Evolutionary conservation across 2,329 filamentous ascomycete species (phyloP), one percentile per base, ranked within the genome.

Genomic region (Clonostachys chloroleuca): DNA sequence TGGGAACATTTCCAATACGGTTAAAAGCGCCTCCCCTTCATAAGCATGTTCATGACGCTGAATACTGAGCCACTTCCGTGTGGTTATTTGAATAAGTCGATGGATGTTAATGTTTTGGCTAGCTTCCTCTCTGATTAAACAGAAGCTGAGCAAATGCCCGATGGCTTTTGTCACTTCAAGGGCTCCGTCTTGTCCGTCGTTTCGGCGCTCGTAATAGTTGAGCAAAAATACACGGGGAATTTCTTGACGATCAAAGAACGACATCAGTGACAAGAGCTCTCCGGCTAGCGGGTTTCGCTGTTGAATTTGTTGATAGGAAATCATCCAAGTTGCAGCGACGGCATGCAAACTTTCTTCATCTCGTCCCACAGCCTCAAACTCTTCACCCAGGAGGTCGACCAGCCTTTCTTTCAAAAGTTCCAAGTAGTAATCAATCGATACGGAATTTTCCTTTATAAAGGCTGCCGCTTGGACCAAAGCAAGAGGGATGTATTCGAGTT

Each of bases 401-500:
- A 59, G 34, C 8, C 50, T 34, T 5, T 56, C 9, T 17, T 61
- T 48, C 1, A 67, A 39, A 0, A 66, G 55, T 7, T 56, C 34
- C 0, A 69, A 14, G 5, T 70, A 70, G 8, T 54, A 33, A 0
- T 6, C n/a, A 10, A 62, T 41, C 0, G 56, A 42, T 6, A 62
- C 59, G 0, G 33, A 43, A 3, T 63, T 66, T 34, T 64, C 56
- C 4, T 58, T 52, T 0, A 69, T 64, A 9, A 65, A 69, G 0
- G 64, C 60, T 1, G 64, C 56, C 7, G 63, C 66, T 42, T 69
- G 65, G 3, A 52, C 60, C 0, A 69, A 34, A 0, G 67, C 67
- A 2, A 70, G 57, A 0, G 66, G 66, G 0, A 69, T 51, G 12
- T 59, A 51, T 2, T 64, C 59, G 0, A 67, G 50, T 0, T 56